Percentiles rank a stretch among this genome's conserved stretches.
Evolutionary conservation across 2,329 filamentous ascomycete genomes (phyloP).

Genomic region (Pseudocercospora eumusae): DNA sequence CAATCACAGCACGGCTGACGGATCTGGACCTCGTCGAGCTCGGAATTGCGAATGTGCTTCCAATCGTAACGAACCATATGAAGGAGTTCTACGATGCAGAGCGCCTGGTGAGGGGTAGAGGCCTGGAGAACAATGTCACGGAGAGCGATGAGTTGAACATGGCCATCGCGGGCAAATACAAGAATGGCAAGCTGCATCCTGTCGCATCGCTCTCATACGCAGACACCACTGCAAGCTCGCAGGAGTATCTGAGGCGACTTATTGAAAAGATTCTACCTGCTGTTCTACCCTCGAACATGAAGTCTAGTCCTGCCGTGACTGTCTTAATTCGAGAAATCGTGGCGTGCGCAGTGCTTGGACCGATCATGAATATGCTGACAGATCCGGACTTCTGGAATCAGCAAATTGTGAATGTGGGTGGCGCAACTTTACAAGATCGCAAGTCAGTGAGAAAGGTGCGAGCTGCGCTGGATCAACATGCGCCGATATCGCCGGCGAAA

Average conservation of each 20-base stretch:
- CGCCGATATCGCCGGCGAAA: constrained; percentile 65
- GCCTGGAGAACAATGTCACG: constrained; percentile 84
- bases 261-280: constrained; percentile 70
- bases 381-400: constrained; percentile 99
- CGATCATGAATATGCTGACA: constrained; percentile 74
- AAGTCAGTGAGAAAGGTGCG: constrained; percentile 91
- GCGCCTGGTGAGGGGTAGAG: constrained; percentile 78
- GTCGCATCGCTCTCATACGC: constrained; percentile 81
- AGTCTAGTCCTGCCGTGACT: constrained; percentile 77
- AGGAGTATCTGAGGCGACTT: constrained; percentile 82
- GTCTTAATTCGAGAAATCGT: constrained; percentile 85
- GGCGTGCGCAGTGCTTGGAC: constrained; percentile 85
- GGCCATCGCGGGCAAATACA: constrained; percentile 93
- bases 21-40: constrained; percentile 82
- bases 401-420: constrained; percentile 79
- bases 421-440: constrained; percentile 81
- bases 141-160: constrained; percentile 95
- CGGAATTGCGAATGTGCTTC: constrained; percentile 77
- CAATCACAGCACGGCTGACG: constrained; percentile 70
- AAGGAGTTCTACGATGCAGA: constrained; percentile 91
- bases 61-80: constrained; percentile 84
- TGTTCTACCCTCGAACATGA: constrained; percentile 71
- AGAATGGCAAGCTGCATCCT: constrained; percentile 81
- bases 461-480: constrained; percentile 90
- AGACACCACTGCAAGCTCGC: constrained; percentile 80